Evolutionary conservation across 73 alveolate species (phyloP).

Genomic region (Paramecium sonneborni): DNA sequence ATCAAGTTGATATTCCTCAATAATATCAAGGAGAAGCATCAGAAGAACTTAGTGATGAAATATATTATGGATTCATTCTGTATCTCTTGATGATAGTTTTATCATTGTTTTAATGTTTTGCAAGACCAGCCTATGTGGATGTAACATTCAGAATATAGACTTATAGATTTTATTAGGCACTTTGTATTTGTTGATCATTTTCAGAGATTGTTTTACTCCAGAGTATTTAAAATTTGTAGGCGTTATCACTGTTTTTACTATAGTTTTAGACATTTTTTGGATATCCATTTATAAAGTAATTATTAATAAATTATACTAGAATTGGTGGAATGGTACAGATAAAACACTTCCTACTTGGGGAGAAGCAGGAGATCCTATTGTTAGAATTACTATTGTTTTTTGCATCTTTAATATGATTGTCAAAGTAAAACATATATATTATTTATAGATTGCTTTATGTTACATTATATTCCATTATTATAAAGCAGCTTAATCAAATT

Average conservation of each 20-base stretch:
- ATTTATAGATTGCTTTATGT: background rate
- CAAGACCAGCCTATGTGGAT: constrained; percentile 55
- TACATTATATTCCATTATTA: constrained; percentile 6
- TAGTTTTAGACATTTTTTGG: constrained; percentile 13
- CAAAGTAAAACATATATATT: background rate
- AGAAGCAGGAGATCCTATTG: constrained; percentile 25
- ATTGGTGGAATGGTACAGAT: constrained; percentile 57
- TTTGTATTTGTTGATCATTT: background rate
- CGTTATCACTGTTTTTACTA: background rate
- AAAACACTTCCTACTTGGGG: constrained; percentile 40
- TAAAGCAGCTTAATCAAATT: background rate
- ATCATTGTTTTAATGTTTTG: constrained; percentile 31
- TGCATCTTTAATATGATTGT: constrained; percentile 13
- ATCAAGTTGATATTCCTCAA: background rate
- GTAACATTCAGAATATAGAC: background rate
- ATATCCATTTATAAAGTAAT: background rate
- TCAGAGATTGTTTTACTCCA: constrained; percentile 26
- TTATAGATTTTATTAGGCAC: background rate
- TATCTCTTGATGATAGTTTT: background rate
- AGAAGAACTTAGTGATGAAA: constrained; percentile 27
- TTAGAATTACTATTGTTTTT: background rate
- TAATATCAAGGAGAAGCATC: background rate
- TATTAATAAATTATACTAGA: background rate
- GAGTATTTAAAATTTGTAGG: background rate
- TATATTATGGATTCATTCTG: constrained; percentile 7